Conservation (phyloP, 306 rosid species). For the Sophora flavescens region DNA sequence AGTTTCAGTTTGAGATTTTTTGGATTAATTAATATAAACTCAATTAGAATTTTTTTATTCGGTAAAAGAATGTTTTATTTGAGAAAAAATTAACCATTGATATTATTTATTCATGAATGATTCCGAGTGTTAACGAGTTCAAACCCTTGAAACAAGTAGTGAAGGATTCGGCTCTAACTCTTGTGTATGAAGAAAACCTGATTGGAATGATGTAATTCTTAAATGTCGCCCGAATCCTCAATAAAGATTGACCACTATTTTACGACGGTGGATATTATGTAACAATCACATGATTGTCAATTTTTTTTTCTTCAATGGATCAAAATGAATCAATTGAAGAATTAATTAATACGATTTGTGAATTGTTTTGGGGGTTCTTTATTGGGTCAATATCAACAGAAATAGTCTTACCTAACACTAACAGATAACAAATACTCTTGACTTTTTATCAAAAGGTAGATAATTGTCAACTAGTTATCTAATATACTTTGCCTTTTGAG, state of each 20-base stretch:
- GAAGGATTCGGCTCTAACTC: no score
- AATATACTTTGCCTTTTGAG: conserved; percentile 31
- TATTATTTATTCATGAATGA: conserved; percentile 17
- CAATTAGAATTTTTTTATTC: background rate
- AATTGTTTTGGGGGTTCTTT: background rate
- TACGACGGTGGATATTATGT: no score
- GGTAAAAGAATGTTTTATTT: background rate
- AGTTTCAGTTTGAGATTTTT: background rate
- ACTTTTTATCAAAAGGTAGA: conserved; percentile 43
- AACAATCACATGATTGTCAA: no score
- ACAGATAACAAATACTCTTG: conserved; percentile 52
- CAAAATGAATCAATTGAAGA: conserved; percentile 10
- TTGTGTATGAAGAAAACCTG: no score
- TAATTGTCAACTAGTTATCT: conserved; percentile 3
- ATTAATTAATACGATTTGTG: background rate
- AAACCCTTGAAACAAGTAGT: no score
- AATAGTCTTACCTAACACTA: conserved; percentile 58
- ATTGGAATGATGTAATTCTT: no score
- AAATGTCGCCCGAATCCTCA: no score
- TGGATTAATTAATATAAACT: background rate
- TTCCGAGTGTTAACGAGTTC: background rate
- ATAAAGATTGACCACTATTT: no score
- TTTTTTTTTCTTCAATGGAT: background rate
- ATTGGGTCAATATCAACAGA: conserved; percentile 30
- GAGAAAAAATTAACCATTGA: background rate